phyloP scores from a whole-genome alignment of 106 monocot genomes.

The Dendrobium catenatum region DNA sequence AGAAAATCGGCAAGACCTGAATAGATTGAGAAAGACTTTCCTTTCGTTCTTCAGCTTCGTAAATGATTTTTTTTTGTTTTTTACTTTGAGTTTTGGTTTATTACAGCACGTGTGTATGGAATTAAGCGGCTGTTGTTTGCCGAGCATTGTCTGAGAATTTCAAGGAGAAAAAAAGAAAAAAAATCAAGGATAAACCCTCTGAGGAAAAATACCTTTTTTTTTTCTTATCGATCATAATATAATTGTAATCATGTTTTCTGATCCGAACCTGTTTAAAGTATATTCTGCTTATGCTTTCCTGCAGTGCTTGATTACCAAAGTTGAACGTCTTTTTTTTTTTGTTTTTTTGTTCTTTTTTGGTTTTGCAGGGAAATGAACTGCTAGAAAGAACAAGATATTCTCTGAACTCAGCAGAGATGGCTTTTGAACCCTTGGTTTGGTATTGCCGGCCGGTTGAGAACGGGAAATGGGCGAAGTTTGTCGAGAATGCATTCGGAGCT shows the following conservation, averaged over 20 bases:
- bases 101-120: background rate
- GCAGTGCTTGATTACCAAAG: background rate
- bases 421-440: conserved; percentile 65
- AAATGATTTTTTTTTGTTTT: background rate
- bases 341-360: too few species aligned
- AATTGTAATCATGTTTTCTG: background rate
- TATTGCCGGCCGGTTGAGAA: conserved; percentile 74
- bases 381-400: background rate
- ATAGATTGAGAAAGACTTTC: background rate
- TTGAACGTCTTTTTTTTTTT: background rate
- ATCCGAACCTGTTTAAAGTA: too few species aligned
- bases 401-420: conserved; percentile 26
- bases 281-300: too few species aligned
- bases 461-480: conserved; percentile 49
- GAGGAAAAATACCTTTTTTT: background rate
- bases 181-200: background rate
- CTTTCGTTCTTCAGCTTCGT: background rate
- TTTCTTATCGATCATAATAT: background rate
- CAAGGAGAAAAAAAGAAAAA: too few species aligned
- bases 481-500: conserved; percentile 72
- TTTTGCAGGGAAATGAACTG: background rate
- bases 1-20: background rate
- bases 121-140: background rate
- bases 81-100: background rate
- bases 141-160: background rate